Evolutionary conservation across 164 flowering plant species (phyloP), one percentile per base, ranked within the genome.

Genomic region (Santalum album): DNA sequence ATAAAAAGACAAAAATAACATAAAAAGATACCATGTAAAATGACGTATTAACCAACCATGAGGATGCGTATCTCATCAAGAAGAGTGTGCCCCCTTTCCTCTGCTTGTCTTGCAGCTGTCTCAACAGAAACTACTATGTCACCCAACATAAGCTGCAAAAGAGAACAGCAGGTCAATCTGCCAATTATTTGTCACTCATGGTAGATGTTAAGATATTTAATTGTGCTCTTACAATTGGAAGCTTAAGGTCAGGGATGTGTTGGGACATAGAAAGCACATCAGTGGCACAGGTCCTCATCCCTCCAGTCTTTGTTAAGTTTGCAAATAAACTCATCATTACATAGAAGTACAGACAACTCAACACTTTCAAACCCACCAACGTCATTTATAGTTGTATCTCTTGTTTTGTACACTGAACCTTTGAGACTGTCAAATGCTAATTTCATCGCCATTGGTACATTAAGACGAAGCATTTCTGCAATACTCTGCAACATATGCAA

Each of bases 241-340:
- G 81, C 53, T 82, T 65, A 56, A 94, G 80, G 53, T 65, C 90
- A 21, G 96, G 85, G 42, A 86, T 70, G 72, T 90, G 99, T 55
- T 87, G 87, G 14, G 99, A 87, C 95, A 94, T 81, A 49, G 99
- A 94, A 36, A 94, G 96, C 55, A 94, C 99, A 82, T 94, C 97
- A 32, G 99, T 94, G 16, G 99, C 79, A 63, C 79, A n/a, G 90
- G 60, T 90, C 95, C 65, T 87, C 99, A 58, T 80, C 87, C 66
- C 99, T 82, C 99, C 99, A 94, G 25, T 90, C 95, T 64, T 81
- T 87, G 54, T 94, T 94, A 21, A 94, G 90, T 43, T 85, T 71
- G 23, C 80, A 66, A 62, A 94, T 90, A 59, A 90, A 90, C 19
- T 81, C 82, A 70, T 94, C 97, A 64, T 94, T 87, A 64, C 99